A percentile compares a stretch with the other conserved stretches of the same genome.
phyloP scores from a whole-genome alignment of 257 asterid species.

The Vinca minor region DNA sequence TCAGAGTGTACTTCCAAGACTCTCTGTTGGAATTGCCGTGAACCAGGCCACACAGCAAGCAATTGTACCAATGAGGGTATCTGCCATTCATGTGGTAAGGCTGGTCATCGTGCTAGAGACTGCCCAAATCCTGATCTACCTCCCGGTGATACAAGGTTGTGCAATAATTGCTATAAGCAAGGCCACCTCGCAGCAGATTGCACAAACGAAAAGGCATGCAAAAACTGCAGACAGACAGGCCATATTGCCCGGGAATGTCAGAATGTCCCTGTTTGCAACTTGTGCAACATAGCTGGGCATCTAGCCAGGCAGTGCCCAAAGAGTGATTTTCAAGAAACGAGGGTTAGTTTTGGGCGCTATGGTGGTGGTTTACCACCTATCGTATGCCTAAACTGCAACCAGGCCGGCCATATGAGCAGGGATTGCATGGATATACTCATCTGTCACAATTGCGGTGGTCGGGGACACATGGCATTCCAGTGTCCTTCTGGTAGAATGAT shows the following conservation, averaged over 20 bases:
- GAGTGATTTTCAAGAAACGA: constrained; percentile 40
- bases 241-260: constrained; percentile 67
- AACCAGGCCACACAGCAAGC: constrained; percentile 80
- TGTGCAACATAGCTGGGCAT: constrained; percentile 62
- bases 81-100: constrained; percentile 79
- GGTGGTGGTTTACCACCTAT: constrained; percentile 25
- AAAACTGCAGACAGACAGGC: constrained; percentile 68
- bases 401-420: constrained; percentile 75
- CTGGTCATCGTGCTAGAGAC: constrained; percentile 72
- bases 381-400: constrained; percentile 72
- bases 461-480: constrained; percentile 75
- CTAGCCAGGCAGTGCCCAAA: constrained; percentile 68
- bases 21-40: constrained; percentile 86
- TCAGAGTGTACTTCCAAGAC: constrained; percentile 68
- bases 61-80: constrained; percentile 70
- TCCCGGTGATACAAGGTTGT: constrained; percentile 67
- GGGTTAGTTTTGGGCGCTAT: constrained; percentile 38
- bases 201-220: constrained; percentile 74
- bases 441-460: constrained; percentile 87
- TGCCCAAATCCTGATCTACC: constrained; percentile 46
- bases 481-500: constrained; percentile 79
- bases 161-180: constrained; percentile 81
- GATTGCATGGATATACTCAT: constrained; percentile 57
- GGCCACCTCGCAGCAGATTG: constrained; percentile 73
- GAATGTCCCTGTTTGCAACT: constrained; percentile 62